These are phyloP conservation scores for Talaromyces sp. DNA, from an alignment of 2,329 filamentous ascomycete genomes.

Conservation along the genomic window DNA sequence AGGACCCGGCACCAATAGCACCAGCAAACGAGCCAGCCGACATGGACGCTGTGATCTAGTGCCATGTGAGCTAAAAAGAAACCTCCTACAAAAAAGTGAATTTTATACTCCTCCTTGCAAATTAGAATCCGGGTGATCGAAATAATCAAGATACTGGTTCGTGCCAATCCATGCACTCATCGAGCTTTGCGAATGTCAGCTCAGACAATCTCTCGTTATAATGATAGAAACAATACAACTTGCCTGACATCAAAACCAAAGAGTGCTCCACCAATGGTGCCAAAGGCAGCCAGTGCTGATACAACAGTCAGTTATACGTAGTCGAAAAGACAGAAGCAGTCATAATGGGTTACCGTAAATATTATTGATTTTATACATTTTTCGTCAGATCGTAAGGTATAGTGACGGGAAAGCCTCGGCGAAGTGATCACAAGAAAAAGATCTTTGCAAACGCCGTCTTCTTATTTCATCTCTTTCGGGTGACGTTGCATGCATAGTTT, in stretches of 20 bases:
- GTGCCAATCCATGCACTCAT: constrained; percentile 44
- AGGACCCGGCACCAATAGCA: constrained; percentile 38
- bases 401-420: background rate
- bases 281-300: constrained; percentile 49
- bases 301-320: background rate
- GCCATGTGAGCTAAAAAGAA: constrained; percentile 18
- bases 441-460: too few relatives aligned
- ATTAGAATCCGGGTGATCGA: constrained; percentile 40
- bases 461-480: too few relatives aligned
- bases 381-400: background rate
- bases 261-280: constrained; percentile 51
- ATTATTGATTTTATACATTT: background rate
- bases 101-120: constrained; percentile 29
- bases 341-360: background rate
- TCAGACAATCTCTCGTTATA: background rate
- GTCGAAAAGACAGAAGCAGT: too few relatives aligned
- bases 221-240: constrained; percentile 31
- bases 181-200: constrained; percentile 20
- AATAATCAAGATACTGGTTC: constrained; percentile 50
- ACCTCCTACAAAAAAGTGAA: background rate
- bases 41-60: constrained; percentile 63
- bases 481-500: too few relatives aligned
- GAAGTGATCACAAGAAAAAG: background rate
- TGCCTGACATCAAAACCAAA: constrained; percentile 56
- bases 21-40: constrained; percentile 64